phyloP scores from a whole-genome alignment of 352 stramenopile genomes.

The Elongisporangium prolatum region DNA sequence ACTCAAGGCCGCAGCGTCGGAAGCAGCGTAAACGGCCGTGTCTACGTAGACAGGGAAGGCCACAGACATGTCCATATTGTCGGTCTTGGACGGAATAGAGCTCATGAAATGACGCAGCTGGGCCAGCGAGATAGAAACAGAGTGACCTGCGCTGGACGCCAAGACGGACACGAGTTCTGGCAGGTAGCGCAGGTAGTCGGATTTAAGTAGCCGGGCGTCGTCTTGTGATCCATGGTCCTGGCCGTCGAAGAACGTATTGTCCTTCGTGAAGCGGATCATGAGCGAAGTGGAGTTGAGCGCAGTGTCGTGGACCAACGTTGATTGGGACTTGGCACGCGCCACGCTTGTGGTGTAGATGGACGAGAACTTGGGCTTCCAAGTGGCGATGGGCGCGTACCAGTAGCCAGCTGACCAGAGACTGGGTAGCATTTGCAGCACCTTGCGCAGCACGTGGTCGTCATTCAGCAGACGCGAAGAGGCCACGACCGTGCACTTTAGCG shows the following conservation, averaged over 20 bases:
- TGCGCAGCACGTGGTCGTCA: slow-evolving; percentile 22
- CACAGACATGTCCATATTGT: slow-evolving; percentile 45
- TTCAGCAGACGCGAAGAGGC: slow-evolving; percentile 11
- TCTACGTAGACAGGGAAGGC: slow-evolving; percentile 49
- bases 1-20: slow-evolving; percentile 27
- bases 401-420: slow-evolving; percentile 47
- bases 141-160: slow-evolving; percentile 12
- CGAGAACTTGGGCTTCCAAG: slow-evolving; percentile 30
- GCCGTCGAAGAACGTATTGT: slow-evolving; percentile 46
- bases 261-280: slow-evolving; percentile 66
- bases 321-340: slow-evolving; percentile 18
- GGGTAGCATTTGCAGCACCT: slow-evolving; percentile 27
- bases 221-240: slow-evolving; percentile 16
- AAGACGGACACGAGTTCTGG: slow-evolving; percentile 22
- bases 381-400: slow-evolving; percentile 38
- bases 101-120: slow-evolving; percentile 53
- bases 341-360: slow-evolving; percentile 22
- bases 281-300: slow-evolving; percentile 48
- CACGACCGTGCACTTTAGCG: slow-evolving; percentile 25
- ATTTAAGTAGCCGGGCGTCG: neutral
- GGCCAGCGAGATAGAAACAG: slow-evolving; percentile 16
- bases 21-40: slow-evolving; percentile 36
- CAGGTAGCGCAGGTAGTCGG: slow-evolving; percentile 33
- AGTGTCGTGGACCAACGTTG: slow-evolving; percentile 17
- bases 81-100: slow-evolving; percentile 46